Base-by-base conservation (phyloP, 371 early-diverging fungal genomes). In the Coemansia sp. region DNA sequence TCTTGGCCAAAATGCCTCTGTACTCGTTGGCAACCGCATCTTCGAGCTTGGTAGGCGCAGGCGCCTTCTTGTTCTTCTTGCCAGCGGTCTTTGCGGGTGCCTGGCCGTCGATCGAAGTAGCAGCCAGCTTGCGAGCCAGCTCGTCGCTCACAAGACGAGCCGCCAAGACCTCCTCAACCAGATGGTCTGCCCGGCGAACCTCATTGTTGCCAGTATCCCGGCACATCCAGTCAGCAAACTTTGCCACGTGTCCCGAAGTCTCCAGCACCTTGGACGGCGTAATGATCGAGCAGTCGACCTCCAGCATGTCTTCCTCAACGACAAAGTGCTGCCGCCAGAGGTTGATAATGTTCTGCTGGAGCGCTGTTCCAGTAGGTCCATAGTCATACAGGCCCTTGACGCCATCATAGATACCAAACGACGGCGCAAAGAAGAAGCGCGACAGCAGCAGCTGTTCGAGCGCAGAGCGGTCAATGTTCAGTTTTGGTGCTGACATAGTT, bases 241-340 rank as follows among this genome's bases (percentile, higher is more conserved):
- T 95, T 55, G 99, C 99, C 18, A 99, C 99, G 86, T 99, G 99
- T 54, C 99, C 99, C 47, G 98, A 97, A 23, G 98, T 95, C 86
- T 99, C 98, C 47, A 99, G 85, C 33, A 99, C 99, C 47, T 94
- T 92, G 67, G 95, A 89, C 5, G 99, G 99, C 25, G 99, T 98
- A 84, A 99, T 90, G 82, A 98, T 97, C 55, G 96, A 90, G 67
- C 96, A 92, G 74, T 99, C 99, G 37, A 99, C 86, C 84, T 99
- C 99, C 21, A 97, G 92, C 97, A 99, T 97, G 73, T 96, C 94
- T 84, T 99, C 99, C 80, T 99, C 99, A 37, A 98, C 84, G 7
- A 99, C 93, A 85, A 99, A 99, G 83, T 96, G 95, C 81, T 91
- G 90, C 73, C 99, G 89, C 98, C 97, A 99, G 33, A 90, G 69